Evolutionary conservation across 140 eudicot genomes (phyloP).

Genomic region (Oenanthe javanica): DNA sequence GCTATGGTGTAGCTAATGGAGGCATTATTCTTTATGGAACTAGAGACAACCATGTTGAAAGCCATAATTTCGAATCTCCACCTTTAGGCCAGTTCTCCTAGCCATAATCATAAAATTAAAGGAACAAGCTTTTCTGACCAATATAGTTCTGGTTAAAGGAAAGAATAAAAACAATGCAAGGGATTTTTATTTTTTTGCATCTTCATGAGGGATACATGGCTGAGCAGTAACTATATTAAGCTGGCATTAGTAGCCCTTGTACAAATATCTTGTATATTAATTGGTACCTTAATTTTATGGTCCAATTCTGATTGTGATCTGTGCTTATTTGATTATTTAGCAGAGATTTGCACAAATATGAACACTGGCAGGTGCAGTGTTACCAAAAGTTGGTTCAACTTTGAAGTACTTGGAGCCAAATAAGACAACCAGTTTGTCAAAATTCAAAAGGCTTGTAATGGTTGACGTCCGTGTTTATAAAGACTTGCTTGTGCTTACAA

Average conservation of each 20-base stretch:
- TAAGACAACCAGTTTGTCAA: no score
- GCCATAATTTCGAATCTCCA: constrained; percentile 36
- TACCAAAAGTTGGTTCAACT: background rate
- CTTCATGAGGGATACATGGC: background rate
- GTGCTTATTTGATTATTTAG: background rate
- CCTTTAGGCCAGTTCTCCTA: constrained; percentile 50
- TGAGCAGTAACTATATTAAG: background rate
- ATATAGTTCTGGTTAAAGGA: constrained; percentile 9
- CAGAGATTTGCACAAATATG: constrained; percentile 10
- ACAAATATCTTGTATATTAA: constrained; percentile 5
- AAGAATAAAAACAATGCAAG: constrained; percentile 7
- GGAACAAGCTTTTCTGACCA: constrained; percentile 58
- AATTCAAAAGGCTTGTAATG: background rate
- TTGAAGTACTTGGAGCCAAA: no score
- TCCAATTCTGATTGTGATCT: background rate
- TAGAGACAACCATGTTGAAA: constrained; percentile 46
- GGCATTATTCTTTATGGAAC: constrained; percentile 53
- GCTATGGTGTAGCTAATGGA: constrained; percentile 47
- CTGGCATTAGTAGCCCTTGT: background rate
- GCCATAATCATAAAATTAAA: constrained; percentile 51
- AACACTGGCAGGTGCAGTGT: no score
- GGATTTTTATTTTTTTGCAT: background rate
- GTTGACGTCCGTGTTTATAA: background rate
- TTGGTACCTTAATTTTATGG: background rate
- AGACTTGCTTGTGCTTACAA: no score